Percentiles rank a stretch among this genome's conserved stretches.
phyloP scores from a whole-genome alignment of 805 yeast genomes.

The Candida qinlingensis region DNA sequence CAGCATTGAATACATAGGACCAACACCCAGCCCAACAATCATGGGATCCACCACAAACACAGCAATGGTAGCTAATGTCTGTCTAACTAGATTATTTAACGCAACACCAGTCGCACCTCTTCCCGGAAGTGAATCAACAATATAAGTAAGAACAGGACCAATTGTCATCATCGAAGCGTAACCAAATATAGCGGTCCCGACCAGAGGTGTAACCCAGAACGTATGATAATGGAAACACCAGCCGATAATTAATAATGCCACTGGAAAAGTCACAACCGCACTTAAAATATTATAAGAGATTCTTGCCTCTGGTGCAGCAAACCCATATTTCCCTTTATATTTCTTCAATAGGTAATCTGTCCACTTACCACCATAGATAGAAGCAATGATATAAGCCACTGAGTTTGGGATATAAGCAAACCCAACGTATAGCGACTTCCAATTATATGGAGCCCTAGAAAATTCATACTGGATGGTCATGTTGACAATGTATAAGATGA shows the following conservation, averaged over 20 bases:
- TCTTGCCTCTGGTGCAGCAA: conserved; percentile 69
- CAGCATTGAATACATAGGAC: conserved; percentile 62
- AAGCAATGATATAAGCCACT: conserved; percentile 66
- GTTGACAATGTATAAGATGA: conserved; percentile 66
- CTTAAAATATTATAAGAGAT: conserved; percentile 66
- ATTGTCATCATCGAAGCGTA: conserved; percentile 80
- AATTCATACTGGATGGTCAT: conserved; percentile 64
- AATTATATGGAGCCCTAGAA: conserved; percentile 63
- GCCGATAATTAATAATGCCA: conserved; percentile 68
- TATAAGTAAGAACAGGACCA: conserved; percentile 73
- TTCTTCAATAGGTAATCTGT: conserved; percentile 55
- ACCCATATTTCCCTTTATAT: conserved; percentile 56
- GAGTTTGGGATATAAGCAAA: conserved; percentile 81
- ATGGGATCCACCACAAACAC: conserved; percentile 73
- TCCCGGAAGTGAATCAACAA: conserved; percentile 82
- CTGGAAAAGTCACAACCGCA: conserved; percentile 59
- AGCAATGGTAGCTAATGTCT: conserved; percentile 68
- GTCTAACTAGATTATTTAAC: conserved; percentile 68
- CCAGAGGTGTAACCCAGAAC: conserved; percentile 74
- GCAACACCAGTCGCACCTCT: conserved; percentile 89
- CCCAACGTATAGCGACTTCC: conserved; percentile 61
- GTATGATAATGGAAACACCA: conserved; percentile 68
- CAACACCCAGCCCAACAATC: conserved; percentile 60
- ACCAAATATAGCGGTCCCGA: conserved; percentile 80
- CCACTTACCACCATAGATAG: conserved; percentile 79